Percentiles rank a stretch among this genome's conserved stretches.
These are phyloP conservation scores for Plectranthus barbatus DNA, from an alignment of 257 asterid genomes.

Conservation along the genomic window DNA sequence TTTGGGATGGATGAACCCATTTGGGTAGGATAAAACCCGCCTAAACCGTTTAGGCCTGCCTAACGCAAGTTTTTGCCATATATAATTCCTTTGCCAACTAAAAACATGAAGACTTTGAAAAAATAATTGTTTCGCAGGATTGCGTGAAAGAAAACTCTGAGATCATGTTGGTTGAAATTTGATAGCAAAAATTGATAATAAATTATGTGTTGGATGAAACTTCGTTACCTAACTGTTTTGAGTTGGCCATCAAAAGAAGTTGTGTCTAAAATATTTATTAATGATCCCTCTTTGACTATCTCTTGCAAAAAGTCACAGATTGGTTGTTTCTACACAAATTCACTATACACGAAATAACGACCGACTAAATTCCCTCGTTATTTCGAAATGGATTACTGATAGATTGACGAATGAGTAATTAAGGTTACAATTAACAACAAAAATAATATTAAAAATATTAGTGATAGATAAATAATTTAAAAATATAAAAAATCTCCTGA, in stretches of 20 bases:
- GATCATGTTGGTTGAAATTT: background rate
- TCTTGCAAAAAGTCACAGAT: background rate
- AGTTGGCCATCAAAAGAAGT: conserved; percentile 25
- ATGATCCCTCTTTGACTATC: background rate
- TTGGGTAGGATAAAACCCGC: too few species aligned
- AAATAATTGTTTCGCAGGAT: background rate
- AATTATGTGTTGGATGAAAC: conserved; percentile 13
- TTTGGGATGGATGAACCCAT: too few species aligned
- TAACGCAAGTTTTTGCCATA: too few species aligned
- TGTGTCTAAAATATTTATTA: background rate
- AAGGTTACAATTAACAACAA: too few species aligned
- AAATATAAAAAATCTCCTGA: too few species aligned
- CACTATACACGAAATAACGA: too few species aligned
- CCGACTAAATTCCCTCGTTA: too few species aligned
- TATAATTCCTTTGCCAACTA: background rate
- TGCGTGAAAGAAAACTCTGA: conserved; percentile 29
- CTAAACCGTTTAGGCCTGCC: too few species aligned
- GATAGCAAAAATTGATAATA: background rate
- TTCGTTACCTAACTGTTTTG: conserved; percentile 33
- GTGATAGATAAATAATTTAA: too few species aligned
- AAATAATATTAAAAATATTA: too few species aligned
- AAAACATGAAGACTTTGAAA: background rate
- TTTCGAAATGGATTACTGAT: too few species aligned
- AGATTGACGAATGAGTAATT: too few species aligned
- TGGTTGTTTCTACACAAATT: background rate